Evolutionary conservation across 768 basidiomycete genomes (phyloP).

Genomic region (Boletus insuetus): DNA sequence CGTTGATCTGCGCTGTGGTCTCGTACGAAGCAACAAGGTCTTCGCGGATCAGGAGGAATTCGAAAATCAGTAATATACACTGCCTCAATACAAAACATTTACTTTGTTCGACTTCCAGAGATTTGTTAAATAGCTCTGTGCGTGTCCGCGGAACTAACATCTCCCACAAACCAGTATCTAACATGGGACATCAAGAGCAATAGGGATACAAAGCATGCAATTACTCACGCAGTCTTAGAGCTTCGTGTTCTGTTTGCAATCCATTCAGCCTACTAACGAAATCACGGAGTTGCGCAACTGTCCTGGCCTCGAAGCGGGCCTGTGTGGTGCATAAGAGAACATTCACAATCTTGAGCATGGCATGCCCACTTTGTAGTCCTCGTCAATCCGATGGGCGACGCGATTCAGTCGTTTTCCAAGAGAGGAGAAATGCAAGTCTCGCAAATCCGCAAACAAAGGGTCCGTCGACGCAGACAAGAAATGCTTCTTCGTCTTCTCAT

Average conservation of each 20-base stretch:
- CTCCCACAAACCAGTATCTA: slow-evolving; percentile 95
- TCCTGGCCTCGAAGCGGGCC: slow-evolving; percentile 85
- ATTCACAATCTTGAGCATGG: background rate
- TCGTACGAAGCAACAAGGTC: slow-evolving; percentile 96
- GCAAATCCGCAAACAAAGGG: slow-evolving; percentile 74
- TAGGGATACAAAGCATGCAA: background rate
- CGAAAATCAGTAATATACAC: slow-evolving; percentile 7
- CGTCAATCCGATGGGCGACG: slow-evolving; percentile 81
- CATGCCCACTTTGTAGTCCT: slow-evolving; percentile 78
- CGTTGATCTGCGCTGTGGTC: slow-evolving; percentile 69
- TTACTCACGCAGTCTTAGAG: slow-evolving; percentile 78
- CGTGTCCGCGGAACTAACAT: slow-evolving; percentile 80
- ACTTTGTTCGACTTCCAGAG: slow-evolving; percentile 96
- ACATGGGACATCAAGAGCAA: slow-evolving; percentile 2
- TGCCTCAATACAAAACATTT: slow-evolving; percentile 21
- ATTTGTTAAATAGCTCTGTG: slow-evolving; percentile 86
- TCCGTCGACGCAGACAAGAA: slow-evolving; percentile 77
- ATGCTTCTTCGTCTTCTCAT: slow-evolving; percentile 88
- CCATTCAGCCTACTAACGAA: slow-evolving; percentile 96
- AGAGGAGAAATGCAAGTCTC: slow-evolving; percentile 90
- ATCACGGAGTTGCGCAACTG: slow-evolving; percentile 85
- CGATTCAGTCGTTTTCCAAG: slow-evolving; percentile 80
- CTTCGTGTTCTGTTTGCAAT: slow-evolving; percentile 88
- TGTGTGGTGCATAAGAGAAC: slow-evolving; percentile 26
- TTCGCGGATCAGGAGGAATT: slow-evolving; percentile 28